A percentile compares a stretch with the other conserved stretches of the same genome.
phyloP scores from a whole-genome alignment of 306 rosid species.

The Pueraria montana region DNA sequence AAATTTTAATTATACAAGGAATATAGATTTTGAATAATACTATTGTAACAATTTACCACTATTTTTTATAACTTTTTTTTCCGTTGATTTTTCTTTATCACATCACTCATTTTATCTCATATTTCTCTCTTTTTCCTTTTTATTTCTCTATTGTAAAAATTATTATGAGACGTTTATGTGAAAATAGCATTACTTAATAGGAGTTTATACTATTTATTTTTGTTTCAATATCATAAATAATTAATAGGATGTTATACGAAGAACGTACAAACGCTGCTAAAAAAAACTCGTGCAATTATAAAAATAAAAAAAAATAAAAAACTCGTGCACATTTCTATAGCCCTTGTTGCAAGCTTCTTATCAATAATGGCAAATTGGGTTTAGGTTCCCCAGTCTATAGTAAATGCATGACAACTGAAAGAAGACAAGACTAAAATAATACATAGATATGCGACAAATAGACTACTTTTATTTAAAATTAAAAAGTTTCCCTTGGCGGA shows the following conservation, averaged over 20 bases:
- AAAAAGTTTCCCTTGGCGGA: not conserved
- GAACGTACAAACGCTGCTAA: not conserved
- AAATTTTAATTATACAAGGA: not conserved
- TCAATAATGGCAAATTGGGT: not conserved
- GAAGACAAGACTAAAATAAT: conserved; percentile 1
- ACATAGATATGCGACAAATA: conserved; percentile 2
- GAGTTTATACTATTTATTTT: not conserved
- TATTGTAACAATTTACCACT: not conserved
- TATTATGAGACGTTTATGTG: not conserved
- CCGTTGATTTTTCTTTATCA: not conserved
- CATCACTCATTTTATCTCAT: not conserved
- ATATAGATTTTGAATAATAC: not conserved
- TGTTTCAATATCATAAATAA: not conserved
- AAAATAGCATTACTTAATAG: not conserved
- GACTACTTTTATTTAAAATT: not conserved
- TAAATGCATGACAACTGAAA: not conserved
- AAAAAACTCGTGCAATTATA: not conserved
- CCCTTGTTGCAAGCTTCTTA: not conserved
- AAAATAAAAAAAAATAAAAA: too few species aligned
- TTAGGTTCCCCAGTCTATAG: not conserved
- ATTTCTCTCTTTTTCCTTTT: not conserved
- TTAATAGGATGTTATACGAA: not conserved
- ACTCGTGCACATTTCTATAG: not conserved
- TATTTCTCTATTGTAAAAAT: not conserved
- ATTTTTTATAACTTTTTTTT: not conserved